Base-by-base conservation (phyloP, 2,329 filamentous ascomycete species). In the Ceratocystis cacaofunesta region DNA sequence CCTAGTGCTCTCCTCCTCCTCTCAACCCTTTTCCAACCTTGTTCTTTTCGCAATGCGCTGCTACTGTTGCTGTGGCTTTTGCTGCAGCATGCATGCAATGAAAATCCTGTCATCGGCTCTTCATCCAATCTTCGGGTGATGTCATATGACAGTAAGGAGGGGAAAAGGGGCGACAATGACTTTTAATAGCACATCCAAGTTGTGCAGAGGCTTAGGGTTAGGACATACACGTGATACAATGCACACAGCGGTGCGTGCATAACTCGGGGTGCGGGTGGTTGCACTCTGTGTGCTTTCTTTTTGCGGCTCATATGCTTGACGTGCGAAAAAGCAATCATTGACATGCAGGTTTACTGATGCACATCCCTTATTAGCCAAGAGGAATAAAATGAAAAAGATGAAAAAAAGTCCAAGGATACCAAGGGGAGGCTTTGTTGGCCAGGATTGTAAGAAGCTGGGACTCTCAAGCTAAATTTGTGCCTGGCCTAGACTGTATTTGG, bases 101-200 rank as follows among this genome's bases (percentile, higher is more conserved):
- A 19, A 57, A 57, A 57, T 57, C 52, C 52, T 15, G 22, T n/a
- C 52, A 30, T 57, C 22, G 52, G 10, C 12, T 28, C 52, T 57
- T 57, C 52, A 28, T 57, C 52, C 52, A 57, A 57, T 57, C 25
- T 57, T 57, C n/a, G 3, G 25, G 52, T 57, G 52, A 57, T 57
- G 52, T 57, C 52, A 57, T 57, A 17, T 52, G n/a, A 52, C 12
- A 19, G 48, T 52, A 4, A 19, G 25, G n/a, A 7, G 12, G 19
- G 8, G 19, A 57, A 57, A 57, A 25, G 52, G 52, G 25, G 52
- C 52, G n/a, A 12, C 17, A 10, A 5, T 22, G 46, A 17, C 30
- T 8, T 32, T 32, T 8, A 10, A 36, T 10, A 36, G 32, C 32
- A 32, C 30, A 32, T 19, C n/a, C 44, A 48, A 17, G 19, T 19